Evolutionary conservation across 352 stramenopile species (phyloP).

Genomic region (Phytopythium aichiense): DNA sequence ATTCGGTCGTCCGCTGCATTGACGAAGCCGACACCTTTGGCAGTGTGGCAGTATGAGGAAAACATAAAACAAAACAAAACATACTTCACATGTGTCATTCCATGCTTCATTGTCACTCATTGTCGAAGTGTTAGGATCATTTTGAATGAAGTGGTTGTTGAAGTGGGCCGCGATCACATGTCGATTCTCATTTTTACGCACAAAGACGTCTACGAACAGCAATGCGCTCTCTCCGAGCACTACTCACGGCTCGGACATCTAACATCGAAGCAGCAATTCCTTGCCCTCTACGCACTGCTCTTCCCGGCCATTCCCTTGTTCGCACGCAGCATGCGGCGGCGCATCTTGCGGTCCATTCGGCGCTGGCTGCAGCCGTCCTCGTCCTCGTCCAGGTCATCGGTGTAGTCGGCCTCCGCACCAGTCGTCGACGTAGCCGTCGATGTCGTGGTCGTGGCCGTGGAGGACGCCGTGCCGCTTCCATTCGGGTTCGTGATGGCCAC

Average conservation of each 20-base stretch:
- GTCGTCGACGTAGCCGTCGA: neutral
- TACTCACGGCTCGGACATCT: neutral
- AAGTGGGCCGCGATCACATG: neutral
- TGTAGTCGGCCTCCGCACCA: neutral
- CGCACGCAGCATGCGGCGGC: conserved; percentile 7
- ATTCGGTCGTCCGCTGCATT: neutral
- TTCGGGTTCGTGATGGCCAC: conserved; percentile 22
- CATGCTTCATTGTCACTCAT: neutral
- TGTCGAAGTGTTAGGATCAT: neutral
- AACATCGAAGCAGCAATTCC: neutral
- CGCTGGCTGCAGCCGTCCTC: conserved; percentile 9
- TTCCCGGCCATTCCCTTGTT: neutral
- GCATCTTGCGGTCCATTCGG: conserved; percentile 9
- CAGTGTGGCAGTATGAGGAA: too few relatives aligned
- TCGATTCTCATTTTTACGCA: neutral
- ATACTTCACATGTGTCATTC: neutral
- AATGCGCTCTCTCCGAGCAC: neutral
- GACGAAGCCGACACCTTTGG: neutral
- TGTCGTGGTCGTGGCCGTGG: neutral
- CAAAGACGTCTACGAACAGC: neutral
- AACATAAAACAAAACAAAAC: neutral
- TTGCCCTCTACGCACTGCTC: neutral
- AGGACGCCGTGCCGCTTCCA: conserved; percentile 1
- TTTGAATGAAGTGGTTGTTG: neutral
- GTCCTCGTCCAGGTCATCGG: conserved; percentile 5